phyloP scores from a whole-genome alignment of 805 yeast species.

The Zygoascus flipseniorum region DNA sequence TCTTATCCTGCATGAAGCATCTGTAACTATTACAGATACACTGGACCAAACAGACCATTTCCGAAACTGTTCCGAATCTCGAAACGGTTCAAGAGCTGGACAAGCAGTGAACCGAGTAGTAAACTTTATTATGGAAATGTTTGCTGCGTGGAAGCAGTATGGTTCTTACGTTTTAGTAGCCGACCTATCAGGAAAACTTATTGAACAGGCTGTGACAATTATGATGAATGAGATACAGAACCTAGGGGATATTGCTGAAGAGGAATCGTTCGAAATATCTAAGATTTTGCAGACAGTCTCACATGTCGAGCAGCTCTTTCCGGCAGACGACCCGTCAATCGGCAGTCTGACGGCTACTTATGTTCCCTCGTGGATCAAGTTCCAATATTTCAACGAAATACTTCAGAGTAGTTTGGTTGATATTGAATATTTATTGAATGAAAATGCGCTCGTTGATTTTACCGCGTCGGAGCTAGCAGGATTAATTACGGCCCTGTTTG shows the following conservation, averaged over 20 bases:
- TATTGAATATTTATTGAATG: conserved; percentile 22
- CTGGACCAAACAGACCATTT: conserved; percentile 15
- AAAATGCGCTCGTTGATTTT: conserved; percentile 27
- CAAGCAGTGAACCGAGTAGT: conserved; percentile 12
- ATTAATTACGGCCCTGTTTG: conserved; percentile 27
- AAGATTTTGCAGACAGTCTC: conserved; percentile 11
- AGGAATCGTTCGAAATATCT: conserved; percentile 19
- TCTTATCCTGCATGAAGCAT: neutral
- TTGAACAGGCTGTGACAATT: conserved; percentile 21
- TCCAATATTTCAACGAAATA: conserved; percentile 27
- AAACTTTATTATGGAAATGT: conserved; percentile 5
- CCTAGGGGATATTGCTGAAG: conserved; percentile 24
- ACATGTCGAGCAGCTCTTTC: conserved; percentile 12
- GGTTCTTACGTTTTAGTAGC: conserved; percentile 8
- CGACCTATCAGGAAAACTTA: conserved; percentile 14
- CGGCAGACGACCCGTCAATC: neutral
- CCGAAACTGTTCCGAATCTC: conserved; percentile 11
- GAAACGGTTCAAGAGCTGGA: conserved; percentile 12
- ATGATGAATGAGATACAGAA: conserved; percentile 16
- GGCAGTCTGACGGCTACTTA: conserved; percentile 18
- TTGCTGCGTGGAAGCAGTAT: conserved; percentile 11
- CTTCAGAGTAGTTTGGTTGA: conserved; percentile 26
- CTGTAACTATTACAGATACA: neutral
- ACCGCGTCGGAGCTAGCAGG: conserved; percentile 23
- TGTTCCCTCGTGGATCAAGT: conserved; percentile 31